Evolutionary conservation across 129 eudicot species (phyloP), one percentile per base, ranked within the genome.

Genomic region (Flaveria robusta): DNA sequence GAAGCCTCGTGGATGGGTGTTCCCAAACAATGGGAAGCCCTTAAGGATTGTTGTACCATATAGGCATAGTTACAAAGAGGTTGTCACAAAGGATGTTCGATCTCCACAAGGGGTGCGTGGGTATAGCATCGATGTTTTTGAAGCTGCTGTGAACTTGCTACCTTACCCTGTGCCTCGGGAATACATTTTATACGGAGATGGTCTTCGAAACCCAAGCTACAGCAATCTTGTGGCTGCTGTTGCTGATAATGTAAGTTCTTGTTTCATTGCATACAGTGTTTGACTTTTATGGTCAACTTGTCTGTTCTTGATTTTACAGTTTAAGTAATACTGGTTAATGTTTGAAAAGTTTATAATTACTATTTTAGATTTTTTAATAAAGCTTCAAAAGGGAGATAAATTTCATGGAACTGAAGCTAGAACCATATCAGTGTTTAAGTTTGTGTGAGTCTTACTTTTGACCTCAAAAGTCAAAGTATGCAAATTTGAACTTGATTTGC

Each of bases 1-100:
- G 23, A 62, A 68, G 68, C 99, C 99, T 47, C 83, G 88, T 50
- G 99, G 99, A 73, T 94, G 99, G 99, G 96, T 94, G 75, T 94
- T 94, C 69, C 97, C 99, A 0, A 84, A 94, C 74, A 94, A 94
- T 49, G 99, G 99, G 72, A 89, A 89, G 80, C 90, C 97, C 12
- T 75, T 94, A 67, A 76, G 81, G 50, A 91, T 94, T 60, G 97
- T 87, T 6, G 99, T 94, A 20, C 99, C 99, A 16, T 75, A 88
- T 68, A 83, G 97, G 69, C 88, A 86, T 66, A 89, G 88, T 77
- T 94, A 77, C 60, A 82, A 83, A 56, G 92, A 88, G 56, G 81
- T 91, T 78, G 87, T 87, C 2, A 76, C 89, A 5, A 86, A 89
- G 82, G 99, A 84, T 75, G 64, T 55, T 15, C 72, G 81, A 19